Evolutionary conservation across 2,329 filamentous ascomycete genomes (phyloP).

Genomic region (Lomentospora prolificans): DNA sequence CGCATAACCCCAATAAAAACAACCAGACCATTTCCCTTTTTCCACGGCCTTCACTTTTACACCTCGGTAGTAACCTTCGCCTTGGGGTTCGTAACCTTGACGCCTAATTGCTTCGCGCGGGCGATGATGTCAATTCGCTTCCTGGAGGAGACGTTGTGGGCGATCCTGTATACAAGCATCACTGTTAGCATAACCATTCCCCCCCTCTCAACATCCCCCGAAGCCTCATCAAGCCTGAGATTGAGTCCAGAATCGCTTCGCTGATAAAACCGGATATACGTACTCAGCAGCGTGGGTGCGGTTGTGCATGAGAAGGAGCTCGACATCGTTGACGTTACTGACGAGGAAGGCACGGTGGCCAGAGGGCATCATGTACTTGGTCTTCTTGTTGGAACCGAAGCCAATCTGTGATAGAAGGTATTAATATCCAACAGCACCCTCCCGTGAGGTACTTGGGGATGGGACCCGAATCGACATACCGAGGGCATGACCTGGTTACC

Average conservation of each 20-base stretch:
- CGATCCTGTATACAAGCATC: conserved; percentile 59
- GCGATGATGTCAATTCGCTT: conserved; percentile 98
- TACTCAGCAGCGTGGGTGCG: conserved; percentile 98
- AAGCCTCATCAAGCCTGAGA: no score
- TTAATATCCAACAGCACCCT: no score
- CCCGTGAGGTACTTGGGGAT: conserved; percentile 1
- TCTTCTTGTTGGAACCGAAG: conserved; percentile 99
- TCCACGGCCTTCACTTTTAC: conserved; percentile 31
- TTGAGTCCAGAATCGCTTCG: background rate
- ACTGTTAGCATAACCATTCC: background rate
- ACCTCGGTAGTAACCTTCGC: conserved; percentile 96
- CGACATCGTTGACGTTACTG: conserved; percentile 90
- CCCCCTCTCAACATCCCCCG: background rate
- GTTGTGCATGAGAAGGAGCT: conserved; percentile 99
- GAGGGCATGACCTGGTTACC: conserved; percentile 95
- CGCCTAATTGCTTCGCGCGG: conserved; percentile 94
- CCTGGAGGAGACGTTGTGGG: conserved; percentile 93
- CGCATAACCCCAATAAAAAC: conserved; percentile 5
- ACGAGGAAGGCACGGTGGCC: conserved; percentile 99
- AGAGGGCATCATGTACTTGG: conserved; percentile 95
- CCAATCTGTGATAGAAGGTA: conserved; percentile 82
- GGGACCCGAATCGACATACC: conserved; percentile 56
- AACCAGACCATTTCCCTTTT: conserved; percentile 7
- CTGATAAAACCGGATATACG: conserved; percentile 26
- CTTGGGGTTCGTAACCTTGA: conserved; percentile 99